Percentiles rank a stretch among this genome's conserved stretches.
phyloP scores from a whole-genome alignment of 768 basidiomycete genomes.

The Russula virescens region DNA sequence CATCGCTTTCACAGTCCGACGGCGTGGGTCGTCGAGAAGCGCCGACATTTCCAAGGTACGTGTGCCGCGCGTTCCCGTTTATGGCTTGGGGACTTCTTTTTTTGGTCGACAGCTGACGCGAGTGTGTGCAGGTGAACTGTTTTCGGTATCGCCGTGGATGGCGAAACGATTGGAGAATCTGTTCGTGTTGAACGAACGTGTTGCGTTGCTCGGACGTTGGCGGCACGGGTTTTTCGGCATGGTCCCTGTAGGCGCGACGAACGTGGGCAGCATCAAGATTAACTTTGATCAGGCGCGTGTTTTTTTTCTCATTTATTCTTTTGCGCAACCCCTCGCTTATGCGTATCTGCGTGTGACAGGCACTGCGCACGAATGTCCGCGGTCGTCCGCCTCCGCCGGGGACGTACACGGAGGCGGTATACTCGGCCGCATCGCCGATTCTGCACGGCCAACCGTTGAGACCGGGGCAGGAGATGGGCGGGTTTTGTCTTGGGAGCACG shows the following conservation, averaged over 20 bases:
- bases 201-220: constrained; percentile 93
- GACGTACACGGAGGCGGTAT: constrained; percentile 89
- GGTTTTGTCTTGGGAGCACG: constrained; percentile 91
- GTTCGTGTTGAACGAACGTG: constrained; percentile 97
- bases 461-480: constrained; percentile 94
- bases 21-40: constrained; percentile 94
- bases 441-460: constrained; percentile 83
- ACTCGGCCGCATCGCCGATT: constrained; percentile 75
- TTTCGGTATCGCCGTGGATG: constrained; percentile 95
- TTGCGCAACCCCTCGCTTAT: not conserved
- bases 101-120: not conserved
- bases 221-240: constrained; percentile 93
- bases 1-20: constrained; percentile 96
- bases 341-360: constrained; percentile 35
- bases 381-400: constrained; percentile 68
- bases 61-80: constrained; percentile 8
- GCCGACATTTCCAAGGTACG: constrained; percentile 88
- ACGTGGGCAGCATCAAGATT: constrained; percentile 93
- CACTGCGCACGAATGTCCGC: constrained; percentile 84
- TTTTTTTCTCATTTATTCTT: not conserved
- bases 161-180: constrained; percentile 86
- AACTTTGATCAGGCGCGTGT: constrained; percentile 82
- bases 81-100: not conserved
- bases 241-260: constrained; percentile 97
- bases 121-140: constrained; percentile 65